phyloP scores from a whole-genome alignment of 1,284 basidiomycete species.

The Malassezia yamatoensis region DNA sequence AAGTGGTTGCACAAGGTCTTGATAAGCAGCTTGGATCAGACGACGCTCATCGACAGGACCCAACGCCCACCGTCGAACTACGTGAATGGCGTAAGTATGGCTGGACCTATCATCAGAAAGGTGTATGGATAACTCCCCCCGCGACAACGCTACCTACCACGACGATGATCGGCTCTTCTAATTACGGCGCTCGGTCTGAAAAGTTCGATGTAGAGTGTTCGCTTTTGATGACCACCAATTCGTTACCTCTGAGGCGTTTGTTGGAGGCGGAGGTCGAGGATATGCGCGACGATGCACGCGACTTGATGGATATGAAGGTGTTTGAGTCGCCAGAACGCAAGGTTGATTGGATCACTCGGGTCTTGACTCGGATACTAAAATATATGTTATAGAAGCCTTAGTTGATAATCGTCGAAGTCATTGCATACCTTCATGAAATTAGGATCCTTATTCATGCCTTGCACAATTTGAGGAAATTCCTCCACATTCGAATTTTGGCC shows the following conservation, averaged over 20 bases:
- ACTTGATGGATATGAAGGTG: slow-evolving; percentile 50
- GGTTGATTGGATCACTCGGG: slow-evolving; percentile 57
- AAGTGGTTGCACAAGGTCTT: slow-evolving; percentile 48
- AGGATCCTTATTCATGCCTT: not conserved
- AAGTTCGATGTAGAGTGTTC: slow-evolving; percentile 86
- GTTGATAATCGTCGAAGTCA: no score
- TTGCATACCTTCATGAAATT: no score
- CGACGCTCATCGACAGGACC: not conserved
- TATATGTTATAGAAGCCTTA: slow-evolving; percentile 25
- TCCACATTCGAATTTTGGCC: not conserved
- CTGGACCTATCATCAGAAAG: slow-evolving; percentile 95
- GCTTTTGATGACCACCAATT: slow-evolving; percentile 63
- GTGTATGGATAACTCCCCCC: slow-evolving; percentile 2
- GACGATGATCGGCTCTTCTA: slow-evolving; percentile 89
- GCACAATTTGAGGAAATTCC: not conserved
- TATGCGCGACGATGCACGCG: slow-evolving; percentile 50
- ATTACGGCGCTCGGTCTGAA: slow-evolving; percentile 82
- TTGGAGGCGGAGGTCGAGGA: slow-evolving; percentile 51
- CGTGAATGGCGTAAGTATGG: slow-evolving; percentile 77
- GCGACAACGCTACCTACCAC: slow-evolving; percentile 14
- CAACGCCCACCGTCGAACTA: slow-evolving; percentile 55
- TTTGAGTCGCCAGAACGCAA: slow-evolving; percentile 55
- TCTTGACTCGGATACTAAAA: slow-evolving; percentile 35
- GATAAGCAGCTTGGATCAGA: slow-evolving; percentile 47
- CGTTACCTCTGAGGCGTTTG: slow-evolving; percentile 23